A percentile compares a stretch with the other conserved stretches of the same genome.
phyloP scores from a whole-genome alignment of 495 filamentous ascomycete genomes.

The Geopyxis carbonaria region DNA sequence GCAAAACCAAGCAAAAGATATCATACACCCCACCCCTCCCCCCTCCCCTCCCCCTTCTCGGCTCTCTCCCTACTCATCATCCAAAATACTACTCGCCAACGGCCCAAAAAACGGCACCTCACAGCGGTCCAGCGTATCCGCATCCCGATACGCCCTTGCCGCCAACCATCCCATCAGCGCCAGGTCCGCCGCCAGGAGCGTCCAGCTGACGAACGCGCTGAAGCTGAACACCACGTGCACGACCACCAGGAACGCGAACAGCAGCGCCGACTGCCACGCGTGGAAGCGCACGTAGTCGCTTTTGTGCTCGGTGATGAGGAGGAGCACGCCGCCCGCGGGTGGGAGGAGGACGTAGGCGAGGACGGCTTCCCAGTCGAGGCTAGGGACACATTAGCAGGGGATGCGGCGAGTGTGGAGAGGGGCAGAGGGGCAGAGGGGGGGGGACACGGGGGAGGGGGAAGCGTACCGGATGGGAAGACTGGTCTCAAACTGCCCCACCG shows the following conservation, averaged over 20 bases:
- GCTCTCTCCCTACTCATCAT: constrained; percentile 51
- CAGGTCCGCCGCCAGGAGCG: constrained; percentile 60
- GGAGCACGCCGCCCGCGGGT: constrained; percentile 67
- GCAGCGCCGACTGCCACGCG: constrained; percentile 80
- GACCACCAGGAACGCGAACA: constrained; percentile 69
- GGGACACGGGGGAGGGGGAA: not conserved
- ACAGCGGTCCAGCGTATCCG: constrained; percentile 71
- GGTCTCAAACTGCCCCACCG: constrained; percentile 49
- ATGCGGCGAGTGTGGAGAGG: no score
- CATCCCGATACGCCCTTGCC: constrained; percentile 67
- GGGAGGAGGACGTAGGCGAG: constrained; percentile 78
- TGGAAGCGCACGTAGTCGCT: constrained; percentile 96
- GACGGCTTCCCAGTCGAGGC: constrained; percentile 63
- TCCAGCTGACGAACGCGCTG: constrained; percentile 67
- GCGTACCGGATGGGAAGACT: constrained; percentile 42
- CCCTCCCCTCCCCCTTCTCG: not conserved
- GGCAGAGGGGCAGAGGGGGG: no score
- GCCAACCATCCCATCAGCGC: constrained; percentile 60
- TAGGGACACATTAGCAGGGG: not conserved
- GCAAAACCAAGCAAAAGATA: constrained; percentile 1
- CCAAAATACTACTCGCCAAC: constrained; percentile 76
- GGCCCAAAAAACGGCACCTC: constrained; percentile 78
- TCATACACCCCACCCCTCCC: not conserved
- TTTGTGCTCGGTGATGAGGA: constrained; percentile 77
- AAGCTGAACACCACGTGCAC: constrained; percentile 73